Evolutionary conservation across 2,329 filamentous ascomycete species (phyloP).

Genomic region (Zarea fungicola): DNA sequence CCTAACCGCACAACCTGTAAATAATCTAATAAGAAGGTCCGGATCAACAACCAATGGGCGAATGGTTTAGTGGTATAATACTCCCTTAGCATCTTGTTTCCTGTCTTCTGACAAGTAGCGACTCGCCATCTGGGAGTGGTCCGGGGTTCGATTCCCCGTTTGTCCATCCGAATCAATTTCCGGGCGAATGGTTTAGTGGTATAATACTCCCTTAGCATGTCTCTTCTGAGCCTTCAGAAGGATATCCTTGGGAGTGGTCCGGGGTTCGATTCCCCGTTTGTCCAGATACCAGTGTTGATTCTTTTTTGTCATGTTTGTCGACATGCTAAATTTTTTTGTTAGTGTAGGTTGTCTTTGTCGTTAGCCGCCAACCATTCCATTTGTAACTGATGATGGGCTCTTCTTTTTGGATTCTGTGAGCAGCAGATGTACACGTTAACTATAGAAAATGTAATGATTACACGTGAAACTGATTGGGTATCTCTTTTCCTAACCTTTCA

Average conservation of each 20-base stretch:
- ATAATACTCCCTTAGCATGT: slow-evolving; percentile 17
- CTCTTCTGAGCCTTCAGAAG: background rate
- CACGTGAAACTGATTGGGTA: too few relatives aligned
- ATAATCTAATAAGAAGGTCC: slow-evolving; percentile 5
- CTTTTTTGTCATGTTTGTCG: slow-evolving; percentile 11
- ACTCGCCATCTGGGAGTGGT: slow-evolving; percentile 2
- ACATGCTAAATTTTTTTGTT: background rate
- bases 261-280: slow-evolving; percentile 17
- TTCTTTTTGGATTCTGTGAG: too few relatives aligned
- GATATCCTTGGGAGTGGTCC: slow-evolving; percentile 16
- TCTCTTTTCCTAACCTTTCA: too few relatives aligned
- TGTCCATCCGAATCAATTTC: background rate
- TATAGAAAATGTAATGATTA: too few relatives aligned
- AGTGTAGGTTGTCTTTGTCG: too few relatives aligned
- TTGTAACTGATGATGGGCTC: too few relatives aligned
- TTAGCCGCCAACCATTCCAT: too few relatives aligned
- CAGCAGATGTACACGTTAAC: too few relatives aligned
- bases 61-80: slow-evolving; percentile 16
- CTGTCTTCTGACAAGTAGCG: background rate
- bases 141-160: slow-evolving; percentile 11
- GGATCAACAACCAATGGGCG: slow-evolving; percentile 11
- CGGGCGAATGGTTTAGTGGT: slow-evolving; percentile 17
- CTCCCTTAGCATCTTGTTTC: slow-evolving; percentile 12
- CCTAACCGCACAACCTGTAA: slow-evolving; percentile 13
- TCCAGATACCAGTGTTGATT: slow-evolving; percentile 5